phyloP scores from a whole-genome alignment of 768 basidiomycete genomes.

The Vararia minispora region DNA sequence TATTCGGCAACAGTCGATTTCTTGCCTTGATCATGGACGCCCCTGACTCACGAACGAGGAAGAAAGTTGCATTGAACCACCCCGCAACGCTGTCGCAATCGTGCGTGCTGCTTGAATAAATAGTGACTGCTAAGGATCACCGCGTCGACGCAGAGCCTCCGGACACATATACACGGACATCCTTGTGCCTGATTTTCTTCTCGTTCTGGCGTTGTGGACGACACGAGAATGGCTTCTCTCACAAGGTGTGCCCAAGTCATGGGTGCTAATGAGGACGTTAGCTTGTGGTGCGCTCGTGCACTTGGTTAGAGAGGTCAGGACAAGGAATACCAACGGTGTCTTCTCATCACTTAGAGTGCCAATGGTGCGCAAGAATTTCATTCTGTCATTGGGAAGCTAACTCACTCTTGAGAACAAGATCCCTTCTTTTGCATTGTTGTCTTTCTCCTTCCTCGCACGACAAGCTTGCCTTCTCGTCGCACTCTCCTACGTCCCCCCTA shows the following conservation, averaged over 20 bases:
- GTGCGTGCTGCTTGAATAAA: conserved; percentile 2
- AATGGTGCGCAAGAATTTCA: background rate
- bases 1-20: no score
- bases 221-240: conserved; percentile 59
- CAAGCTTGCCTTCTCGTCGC: conserved; percentile 59
- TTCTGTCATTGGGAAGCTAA: conserved; percentile 6
- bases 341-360: background rate
- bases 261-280: conserved; percentile 64
- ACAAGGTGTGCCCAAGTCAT: conserved; percentile 60
- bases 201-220: conserved; percentile 50
- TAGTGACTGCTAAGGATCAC: background rate
- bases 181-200: conserved; percentile 48
- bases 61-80: conserved; percentile 24
- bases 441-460: conserved; percentile 64
- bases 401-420: no score
- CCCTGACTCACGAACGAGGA: conserved; percentile 24
- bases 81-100: conserved; percentile 15
- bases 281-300: conserved; percentile 62
- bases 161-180: conserved; percentile 24
- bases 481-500: conserved; percentile 53
- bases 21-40: conserved; percentile 17
- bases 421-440: no score
- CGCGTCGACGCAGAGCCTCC: conserved; percentile 6
- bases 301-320: conserved; percentile 51
- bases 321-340: no score